Evolutionary conservation across 1,284 basidiomycete genomes (phyloP), one percentile per base, ranked within the genome.

Genomic region (Leccinum griseonigrum): DNA sequence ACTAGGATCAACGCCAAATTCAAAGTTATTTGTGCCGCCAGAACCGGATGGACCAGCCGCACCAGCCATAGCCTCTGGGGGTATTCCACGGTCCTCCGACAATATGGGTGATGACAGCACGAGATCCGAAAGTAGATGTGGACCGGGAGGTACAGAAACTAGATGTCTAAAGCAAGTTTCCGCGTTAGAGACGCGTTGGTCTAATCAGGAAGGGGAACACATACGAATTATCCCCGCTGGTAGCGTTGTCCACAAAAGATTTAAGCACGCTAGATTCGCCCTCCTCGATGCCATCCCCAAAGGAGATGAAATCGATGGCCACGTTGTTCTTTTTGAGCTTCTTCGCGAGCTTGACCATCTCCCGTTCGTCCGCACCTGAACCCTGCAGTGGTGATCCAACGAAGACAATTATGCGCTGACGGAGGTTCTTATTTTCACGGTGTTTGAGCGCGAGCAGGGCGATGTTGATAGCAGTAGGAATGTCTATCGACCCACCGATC

Each of bases 261-360:
- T 81, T 83, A 56, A 95, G 80, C 60, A 91, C 84, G 11, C 79
- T 80, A 60, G 82, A 81, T 61, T 84, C 87, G 29, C 83, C 82
- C 63, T 87, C 84, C 69, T 90, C 88, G 57, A 90, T 85, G 5
- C 85, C 86, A 66, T 88, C 86, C 0, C 90, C 87, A 68, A 89
- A 98, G 16, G 85, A 88, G 46, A 98, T 81, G 61, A 99, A 83
- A 77, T 99, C 97, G 13, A 99, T 85, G 0, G 95, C 92, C 48
- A 99, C 95, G 71, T 98, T 99, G 78, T 98, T 99, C 89, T 99
- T 99, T 83, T 98, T 97, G 68, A 99, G 83, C 76, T 95, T 97
- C 82, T 97, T 98, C 26, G 95, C 97, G 16, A 99, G 85, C 75
- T 87, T 89, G 67, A 92, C 80, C 82, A 97, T 86, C 62, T 82